Evolutionary conservation across 108 stramenopile genomes (phyloP), one percentile per base, ranked within the genome.

Genomic region (Cyclostephanos tholiformis): DNA sequence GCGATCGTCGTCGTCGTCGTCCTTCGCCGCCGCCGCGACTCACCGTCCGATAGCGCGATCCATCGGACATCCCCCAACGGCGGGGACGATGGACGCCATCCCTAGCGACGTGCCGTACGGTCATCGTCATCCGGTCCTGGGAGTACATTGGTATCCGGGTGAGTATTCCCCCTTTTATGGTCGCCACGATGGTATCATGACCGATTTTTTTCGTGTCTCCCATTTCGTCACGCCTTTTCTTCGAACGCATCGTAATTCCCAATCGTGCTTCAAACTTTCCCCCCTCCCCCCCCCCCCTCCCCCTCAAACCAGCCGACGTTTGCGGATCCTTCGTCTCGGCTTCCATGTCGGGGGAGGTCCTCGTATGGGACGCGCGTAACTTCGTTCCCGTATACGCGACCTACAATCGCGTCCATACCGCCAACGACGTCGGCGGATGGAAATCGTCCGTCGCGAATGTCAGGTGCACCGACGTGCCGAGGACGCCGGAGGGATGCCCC

Each of bases 331-430:
- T 94, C 69, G 65, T 94, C 16, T 90, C 93, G n/a, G 68, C 80
- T 2, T 76, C 86, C 10, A 71, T 72, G 11, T 82, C 83, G 26
- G 90, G 88, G 12, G 65, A 80, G 52, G 65, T 94, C 27, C 39
- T 90, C 48, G 68, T 94, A 6, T 94, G 93, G 93, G 93, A 94
- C 67, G 88, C 89, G 12, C 68, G 77, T n/a, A 43, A 66, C 6
- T 82, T 82, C 63, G 56, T 59, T 14, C 82, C 82, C 5, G 77
- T 78, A 6, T 81, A 66, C 55, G 69, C 73, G 20, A 75, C 80
- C 13, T 65, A 63, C 43, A 43, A 59, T 13, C 68, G 66, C 32
- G 59, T 62, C 0, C 71, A 74, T 55, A 17, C 67, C 12, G 35
- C n/a, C 81, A n/a, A 91, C 88, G 39, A 89, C 90, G 65, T 0